Conservation (phyloP, 257 asterid genomes). For the Solanum corneliomulleri region DNA sequence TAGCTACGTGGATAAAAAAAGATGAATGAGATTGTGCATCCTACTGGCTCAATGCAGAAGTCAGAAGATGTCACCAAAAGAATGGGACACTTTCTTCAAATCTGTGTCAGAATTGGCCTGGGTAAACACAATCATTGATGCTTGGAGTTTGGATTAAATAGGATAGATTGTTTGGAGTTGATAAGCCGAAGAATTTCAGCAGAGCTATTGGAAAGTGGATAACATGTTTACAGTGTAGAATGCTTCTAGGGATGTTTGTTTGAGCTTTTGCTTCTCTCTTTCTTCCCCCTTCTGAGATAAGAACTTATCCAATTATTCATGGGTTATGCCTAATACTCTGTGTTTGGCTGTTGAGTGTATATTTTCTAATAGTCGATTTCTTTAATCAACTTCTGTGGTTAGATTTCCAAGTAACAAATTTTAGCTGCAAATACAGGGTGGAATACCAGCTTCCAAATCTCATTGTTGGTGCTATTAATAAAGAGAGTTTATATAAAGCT, state of each 20-base stretch:
- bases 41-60: background rate
- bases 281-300: background rate
- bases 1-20: background rate
- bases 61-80: background rate
- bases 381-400: background rate
- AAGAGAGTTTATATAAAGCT: slow-evolving; percentile 92
- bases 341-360: background rate
- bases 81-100: background rate
- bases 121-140: background rate
- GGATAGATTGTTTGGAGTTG: background rate
- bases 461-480: slow-evolving; percentile 81
- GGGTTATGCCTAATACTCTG: background rate
- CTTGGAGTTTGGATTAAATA: background rate
- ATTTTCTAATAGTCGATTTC: background rate
- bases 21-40: background rate
- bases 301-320: background rate
- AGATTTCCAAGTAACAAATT: background rate
- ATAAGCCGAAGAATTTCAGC: background rate
- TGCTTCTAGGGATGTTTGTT: background rate
- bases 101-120: background rate
- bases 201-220: background rate
- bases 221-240: background rate
- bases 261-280: background rate
- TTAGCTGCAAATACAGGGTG: slow-evolving; percentile 48
- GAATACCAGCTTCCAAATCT: slow-evolving; percentile 98